These are phyloP conservation scores for Fusarium sp. DNA, from an alignment of 2,329 filamentous ascomycete species.

Conservation along the genomic window DNA sequence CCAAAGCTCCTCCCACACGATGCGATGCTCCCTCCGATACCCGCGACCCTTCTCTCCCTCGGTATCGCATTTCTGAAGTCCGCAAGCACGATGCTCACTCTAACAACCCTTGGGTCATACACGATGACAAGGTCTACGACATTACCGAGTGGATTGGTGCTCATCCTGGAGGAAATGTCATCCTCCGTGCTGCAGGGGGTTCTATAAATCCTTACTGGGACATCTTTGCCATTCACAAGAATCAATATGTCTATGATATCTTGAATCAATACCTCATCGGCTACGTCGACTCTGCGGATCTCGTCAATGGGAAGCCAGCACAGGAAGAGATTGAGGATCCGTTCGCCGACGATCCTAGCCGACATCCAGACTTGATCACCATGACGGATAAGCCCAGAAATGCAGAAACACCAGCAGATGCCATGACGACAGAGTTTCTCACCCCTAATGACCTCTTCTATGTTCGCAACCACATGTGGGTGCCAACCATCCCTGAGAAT, in stretches of 20 bases:
- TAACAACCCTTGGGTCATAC: constrained; percentile 68
- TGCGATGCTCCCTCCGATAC: constrained; percentile 37
- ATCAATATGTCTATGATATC: constrained; percentile 69
- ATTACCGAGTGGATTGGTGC: constrained; percentile 72
- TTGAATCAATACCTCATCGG: constrained; percentile 71
- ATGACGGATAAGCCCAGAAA: constrained; percentile 66
- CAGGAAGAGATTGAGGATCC: constrained; percentile 66
- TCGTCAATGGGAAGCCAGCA: constrained; percentile 63
- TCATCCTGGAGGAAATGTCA: constrained; percentile 73
- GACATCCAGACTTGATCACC: constrained; percentile 60
- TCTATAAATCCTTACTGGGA: constrained; percentile 74
- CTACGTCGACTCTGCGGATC: constrained; percentile 64
- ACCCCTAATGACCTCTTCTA: constrained; percentile 66
- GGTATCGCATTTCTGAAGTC: constrained; percentile 60
- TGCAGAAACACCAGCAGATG: constrained; percentile 63
- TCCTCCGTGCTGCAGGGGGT: constrained; percentile 69
- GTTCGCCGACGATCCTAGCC: constrained; percentile 61
- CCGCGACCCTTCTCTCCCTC: constrained; percentile 55
- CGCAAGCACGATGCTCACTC: constrained; percentile 62
- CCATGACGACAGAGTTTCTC: constrained; percentile 58
- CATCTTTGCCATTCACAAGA: constrained; percentile 73
- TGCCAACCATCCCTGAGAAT: constrained; percentile 55
- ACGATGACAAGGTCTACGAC: constrained; percentile 70
- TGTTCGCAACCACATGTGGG: constrained; percentile 70
- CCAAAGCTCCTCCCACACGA: constrained; percentile 29